Evolutionary conservation across 371 early-diverging fungal genomes (phyloP), one percentile per base, ranked within the genome.

Genomic region (Haplosporangium sp.): DNA sequence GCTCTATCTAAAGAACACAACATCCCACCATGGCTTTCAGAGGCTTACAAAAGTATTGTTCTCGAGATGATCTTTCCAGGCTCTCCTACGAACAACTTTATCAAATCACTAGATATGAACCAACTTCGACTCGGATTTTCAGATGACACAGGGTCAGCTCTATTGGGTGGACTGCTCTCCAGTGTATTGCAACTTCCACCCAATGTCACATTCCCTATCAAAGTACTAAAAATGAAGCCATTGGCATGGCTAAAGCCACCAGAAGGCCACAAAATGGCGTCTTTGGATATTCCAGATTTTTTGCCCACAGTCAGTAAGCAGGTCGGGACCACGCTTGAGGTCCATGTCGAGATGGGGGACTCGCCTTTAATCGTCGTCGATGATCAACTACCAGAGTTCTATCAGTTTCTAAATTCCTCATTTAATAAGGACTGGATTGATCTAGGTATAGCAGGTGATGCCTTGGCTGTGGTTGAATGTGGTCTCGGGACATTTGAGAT

Each of bases 131-230:
- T 81, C 58, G 75, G 72, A 7, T 81, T 81, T 53, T 42, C 72
- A 3, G 65, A 74, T 10, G 15, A 50, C 20, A 47, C 50, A 20
- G 47, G 58, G n/a, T 69, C 72, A 4, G 82, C 82, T 0, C 59
- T 60, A 0, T 38, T 81, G 48, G 65, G 58, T 27, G 82, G 82
- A 17, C 65, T 40, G 1, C 48, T 81, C 34, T 68, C 75, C 0
- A 74, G 69, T 48, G 71, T 67, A 13, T 65, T 81, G 7, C 75
- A 74, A 42, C 38, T 81, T 40, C 82, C 82, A 35, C 72, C 75
- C 5, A 81, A 81, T 47, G 69, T 81, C 37, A 81, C 82, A 0
- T 81, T 81, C 48, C 82, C 82, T 10, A 81, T 81, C 63, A 71
- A 68, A 52, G 19, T 75, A 13, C 72, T 70, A 27, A 56, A 70